Evolutionary conservation across 306 rosid species (phyloP), one percentile per base, ranked within the genome.

Genomic region (Oxytropis ochrocephala): DNA sequence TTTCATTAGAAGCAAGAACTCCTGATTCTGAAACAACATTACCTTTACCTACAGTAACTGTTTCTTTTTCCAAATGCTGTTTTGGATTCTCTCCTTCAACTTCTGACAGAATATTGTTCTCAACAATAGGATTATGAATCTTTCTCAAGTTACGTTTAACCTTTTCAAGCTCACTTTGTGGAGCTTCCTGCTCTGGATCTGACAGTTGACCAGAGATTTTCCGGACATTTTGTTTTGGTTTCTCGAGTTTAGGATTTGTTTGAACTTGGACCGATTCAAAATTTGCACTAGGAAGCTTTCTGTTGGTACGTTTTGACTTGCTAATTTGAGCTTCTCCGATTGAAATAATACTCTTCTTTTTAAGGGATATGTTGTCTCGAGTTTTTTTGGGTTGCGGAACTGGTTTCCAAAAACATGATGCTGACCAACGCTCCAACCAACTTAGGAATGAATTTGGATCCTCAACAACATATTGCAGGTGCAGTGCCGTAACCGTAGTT

Each of bases 371-470:
- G 4, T 69, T 24, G 61, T 83, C 88, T 41, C 58, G 72, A 52
- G 65, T 60, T 70, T 85, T 91, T 75, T 83, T 86, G 32, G 85
- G 86, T 66, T 75, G 89, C 38, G 89, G 85, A 78, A 82, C 60
- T 42, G 96, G 96, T 75, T 85, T 88, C 97, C 97, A 91, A 57
- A 91, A 88, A 56, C 27, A 62, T 42, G 91, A 79, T 70, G 52
- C 65, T 6, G 97, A 88, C 97, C 97, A 91, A 43, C 91, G 84
- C 19, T 85, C 89, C 71, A 85, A 72, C 97, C 97, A 91, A 66
- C 72, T 83, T 55, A 57, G 47, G 44, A 81, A 82, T 76, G 88
- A 87, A 76, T 86, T 91, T 59, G 88, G 91, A 49, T 86, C 89
- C 47, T 46, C 70, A 38, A 73, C 36, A 69, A 79, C 87, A 66